These are phyloP conservation scores for Enterocytospora artemiae DNA, from an alignment of 371 early-diverging fungal genomes.

Conservation along the genomic window DNA sequence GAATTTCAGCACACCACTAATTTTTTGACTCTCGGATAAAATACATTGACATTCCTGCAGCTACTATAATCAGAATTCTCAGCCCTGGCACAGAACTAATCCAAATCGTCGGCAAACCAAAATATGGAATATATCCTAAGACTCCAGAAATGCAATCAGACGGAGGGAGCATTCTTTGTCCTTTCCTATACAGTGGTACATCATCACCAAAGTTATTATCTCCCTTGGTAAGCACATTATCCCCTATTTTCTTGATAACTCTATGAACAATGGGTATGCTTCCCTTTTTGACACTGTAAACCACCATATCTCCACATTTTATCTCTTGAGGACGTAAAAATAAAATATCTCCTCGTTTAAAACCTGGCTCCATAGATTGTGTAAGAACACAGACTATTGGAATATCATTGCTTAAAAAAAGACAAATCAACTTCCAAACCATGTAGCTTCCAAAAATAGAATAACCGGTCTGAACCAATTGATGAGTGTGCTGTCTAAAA, in stretches of 20 bases:
- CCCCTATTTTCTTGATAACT: constrained; percentile 63
- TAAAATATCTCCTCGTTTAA: constrained; percentile 86
- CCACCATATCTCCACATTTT: constrained; percentile 79
- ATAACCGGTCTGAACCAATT: constrained; percentile 49
- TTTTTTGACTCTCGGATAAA: constrained; percentile 40
- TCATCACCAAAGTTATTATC: constrained; percentile 89
- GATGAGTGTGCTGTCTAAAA: constrained; percentile 32
- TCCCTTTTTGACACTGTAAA: constrained; percentile 77
- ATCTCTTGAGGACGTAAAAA: constrained; percentile 66
- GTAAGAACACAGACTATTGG: constrained; percentile 95
- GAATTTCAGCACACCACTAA: too few relatives aligned
- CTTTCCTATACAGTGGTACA: constrained; percentile 72
- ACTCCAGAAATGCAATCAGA: constrained; percentile 48
- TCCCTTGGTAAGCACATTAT: constrained; percentile 79
- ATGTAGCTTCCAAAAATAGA: constrained; percentile 64
- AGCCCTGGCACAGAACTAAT: constrained; percentile 43
- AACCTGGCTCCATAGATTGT: constrained; percentile 95
- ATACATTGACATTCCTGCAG: constrained; percentile 33
- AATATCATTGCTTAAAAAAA: constrained; percentile 77
- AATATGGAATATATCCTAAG: constrained; percentile 63
- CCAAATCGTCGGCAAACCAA: constrained; percentile 77
- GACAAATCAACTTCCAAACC: constrained; percentile 79
- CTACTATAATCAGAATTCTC: constrained; percentile 37
- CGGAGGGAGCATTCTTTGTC: constrained; percentile 65
- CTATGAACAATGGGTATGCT: constrained; percentile 94